Conservation (phyloP, 495 filamentous ascomycete genomes). For the Trichoderma virens region DNA sequence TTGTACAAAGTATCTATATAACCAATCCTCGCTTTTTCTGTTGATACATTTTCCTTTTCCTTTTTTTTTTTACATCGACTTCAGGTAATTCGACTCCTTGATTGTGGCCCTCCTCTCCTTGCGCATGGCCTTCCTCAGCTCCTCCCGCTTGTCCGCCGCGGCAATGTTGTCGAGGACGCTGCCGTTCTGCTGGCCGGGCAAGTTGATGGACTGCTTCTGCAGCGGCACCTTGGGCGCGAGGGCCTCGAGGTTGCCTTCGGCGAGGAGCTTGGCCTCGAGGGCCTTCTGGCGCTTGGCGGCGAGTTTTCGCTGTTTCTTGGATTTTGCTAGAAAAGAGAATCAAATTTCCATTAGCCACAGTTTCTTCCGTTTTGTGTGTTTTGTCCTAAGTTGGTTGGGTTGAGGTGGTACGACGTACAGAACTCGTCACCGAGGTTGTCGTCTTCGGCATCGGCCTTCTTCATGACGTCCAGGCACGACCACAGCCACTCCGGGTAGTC, state of each 20-base stretch:
- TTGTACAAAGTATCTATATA: neutral
- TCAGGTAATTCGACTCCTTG: slow-evolving; percentile 91
- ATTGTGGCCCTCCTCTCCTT: slow-evolving; percentile 69
- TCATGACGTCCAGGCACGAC: slow-evolving; percentile 56
- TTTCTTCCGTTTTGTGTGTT: too few species aligned
- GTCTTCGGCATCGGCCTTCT: slow-evolving; percentile 30
- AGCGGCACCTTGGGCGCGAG: slow-evolving; percentile 69
- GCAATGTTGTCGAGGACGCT: slow-evolving; percentile 45
- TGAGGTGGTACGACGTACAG: slow-evolving; percentile 66
- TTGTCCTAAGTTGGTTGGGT: too few species aligned
- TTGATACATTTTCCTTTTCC: neutral
- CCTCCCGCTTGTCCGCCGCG: slow-evolving; percentile 51
- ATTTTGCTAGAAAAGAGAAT: slow-evolving; percentile 53
- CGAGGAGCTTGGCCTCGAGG: slow-evolving; percentile 54
- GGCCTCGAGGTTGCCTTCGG: slow-evolving; percentile 54
- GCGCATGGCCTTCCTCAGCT: slow-evolving; percentile 63
- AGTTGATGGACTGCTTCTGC: slow-evolving; percentile 75
- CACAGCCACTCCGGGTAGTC: slow-evolving; percentile 94
- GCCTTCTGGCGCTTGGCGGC: slow-evolving; percentile 60
- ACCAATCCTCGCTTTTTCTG: neutral
- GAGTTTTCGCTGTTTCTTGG: slow-evolving; percentile 62
- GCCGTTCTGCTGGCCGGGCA: slow-evolving; percentile 58
- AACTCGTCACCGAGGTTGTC: slow-evolving; percentile 54
- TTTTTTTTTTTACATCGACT: slow-evolving; percentile 51
- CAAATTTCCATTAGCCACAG: too few species aligned